Conservation (phyloP, 2,329 filamentous ascomycete genomes). For the Pyricularia grisea region DNA sequence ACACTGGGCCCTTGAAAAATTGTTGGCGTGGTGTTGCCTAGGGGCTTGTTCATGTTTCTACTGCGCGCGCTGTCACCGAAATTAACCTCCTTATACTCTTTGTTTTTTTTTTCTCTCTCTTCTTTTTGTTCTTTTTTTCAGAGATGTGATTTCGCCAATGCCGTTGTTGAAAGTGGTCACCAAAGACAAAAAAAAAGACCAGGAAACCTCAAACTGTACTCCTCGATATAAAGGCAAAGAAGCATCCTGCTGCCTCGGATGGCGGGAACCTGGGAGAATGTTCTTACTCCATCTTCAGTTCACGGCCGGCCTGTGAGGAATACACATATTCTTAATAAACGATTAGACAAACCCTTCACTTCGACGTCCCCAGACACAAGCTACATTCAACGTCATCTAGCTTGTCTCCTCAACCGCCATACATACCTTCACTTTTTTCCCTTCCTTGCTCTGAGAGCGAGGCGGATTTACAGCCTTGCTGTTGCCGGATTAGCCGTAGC, state of each 20-base stretch:
- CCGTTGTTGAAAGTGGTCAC: background rate
- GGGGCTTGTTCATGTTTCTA: background rate
- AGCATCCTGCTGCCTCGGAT: background rate
- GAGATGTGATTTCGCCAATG: background rate
- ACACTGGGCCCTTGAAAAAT: background rate
- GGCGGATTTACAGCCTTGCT: background rate
- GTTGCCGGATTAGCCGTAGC: background rate
- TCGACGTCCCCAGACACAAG: background rate
- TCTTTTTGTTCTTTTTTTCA: background rate
- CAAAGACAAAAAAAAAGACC: background rate
- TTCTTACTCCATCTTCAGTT: background rate
- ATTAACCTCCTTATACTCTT: background rate
- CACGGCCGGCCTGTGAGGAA: background rate
- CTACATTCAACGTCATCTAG: background rate
- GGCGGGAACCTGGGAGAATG: background rate
- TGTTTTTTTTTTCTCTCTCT: background rate
- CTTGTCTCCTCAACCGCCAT: background rate
- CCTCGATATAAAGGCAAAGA: background rate
- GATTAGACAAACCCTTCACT: background rate
- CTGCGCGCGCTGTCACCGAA: background rate
- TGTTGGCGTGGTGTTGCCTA: background rate
- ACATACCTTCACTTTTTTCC: background rate
- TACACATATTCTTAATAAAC: background rate
- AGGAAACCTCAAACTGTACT: background rate
- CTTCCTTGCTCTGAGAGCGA: background rate